Conservation (phyloP, 73 alveolate genomes). For the Symbiodinium natans region DNA sequence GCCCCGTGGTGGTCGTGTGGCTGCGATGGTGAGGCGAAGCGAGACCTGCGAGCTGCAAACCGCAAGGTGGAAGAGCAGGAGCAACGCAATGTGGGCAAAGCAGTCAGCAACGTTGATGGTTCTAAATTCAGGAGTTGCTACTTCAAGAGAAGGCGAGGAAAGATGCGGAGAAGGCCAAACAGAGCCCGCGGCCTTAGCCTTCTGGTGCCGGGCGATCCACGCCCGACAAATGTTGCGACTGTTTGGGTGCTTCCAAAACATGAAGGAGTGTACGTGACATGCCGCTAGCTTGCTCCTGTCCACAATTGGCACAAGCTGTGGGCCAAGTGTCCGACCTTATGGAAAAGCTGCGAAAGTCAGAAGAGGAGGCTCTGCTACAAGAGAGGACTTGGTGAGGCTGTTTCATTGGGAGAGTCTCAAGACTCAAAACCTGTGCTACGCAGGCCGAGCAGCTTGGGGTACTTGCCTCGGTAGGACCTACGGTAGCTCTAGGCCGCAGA, state of each 20-base stretch:
- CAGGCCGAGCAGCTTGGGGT: background rate
- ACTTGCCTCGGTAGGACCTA: background rate
- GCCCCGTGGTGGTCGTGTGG: background rate
- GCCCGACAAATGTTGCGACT: too few relatives aligned
- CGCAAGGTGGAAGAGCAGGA: conserved; percentile 85
- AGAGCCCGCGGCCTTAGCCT: background rate
- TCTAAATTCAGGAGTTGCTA: conserved; percentile 30
- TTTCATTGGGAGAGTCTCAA: background rate
- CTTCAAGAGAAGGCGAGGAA: conserved; percentile 64
- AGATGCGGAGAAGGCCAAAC: conserved; percentile 68
- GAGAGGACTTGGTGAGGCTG: background rate
- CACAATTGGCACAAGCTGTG: background rate
- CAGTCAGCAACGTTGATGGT: background rate
- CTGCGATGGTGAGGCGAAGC: background rate
- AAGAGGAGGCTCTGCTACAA: conserved; percentile 18
- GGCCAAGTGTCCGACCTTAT: conserved; percentile 78
- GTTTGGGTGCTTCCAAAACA: too few relatives aligned
- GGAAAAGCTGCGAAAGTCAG: conserved; percentile 92
- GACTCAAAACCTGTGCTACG: background rate
- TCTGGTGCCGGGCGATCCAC: background rate
- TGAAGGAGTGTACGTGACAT: too few relatives aligned
- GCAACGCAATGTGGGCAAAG: background rate
- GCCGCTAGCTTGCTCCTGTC: background rate
- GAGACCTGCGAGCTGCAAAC: conserved; percentile 70
- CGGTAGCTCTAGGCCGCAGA: too few relatives aligned